Evolutionary conservation across 2,329 filamentous ascomycete species (phyloP), one percentile per base, ranked within the genome.

Genomic region (Karstenula rhodostoma): DNA sequence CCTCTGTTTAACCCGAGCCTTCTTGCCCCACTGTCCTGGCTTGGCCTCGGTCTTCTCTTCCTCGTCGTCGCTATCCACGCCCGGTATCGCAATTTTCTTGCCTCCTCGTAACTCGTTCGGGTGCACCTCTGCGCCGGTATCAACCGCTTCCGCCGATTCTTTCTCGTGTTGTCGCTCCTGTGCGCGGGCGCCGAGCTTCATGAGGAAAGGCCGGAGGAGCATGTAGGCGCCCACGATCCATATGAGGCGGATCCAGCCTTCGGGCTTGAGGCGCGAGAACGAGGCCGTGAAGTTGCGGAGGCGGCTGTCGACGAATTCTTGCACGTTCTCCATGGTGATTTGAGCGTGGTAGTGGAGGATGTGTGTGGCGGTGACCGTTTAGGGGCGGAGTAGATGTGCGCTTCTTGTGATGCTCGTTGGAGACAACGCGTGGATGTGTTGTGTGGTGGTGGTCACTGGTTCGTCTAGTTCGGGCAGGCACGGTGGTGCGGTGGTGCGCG

Each of bases 201-300:
- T 83, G 54, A 94, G 77, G 75, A 92, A 93, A 0, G 91, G 91
- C 0, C 92, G 88, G 25, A 78, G 60, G 55, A 95, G 84, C 65
- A 89, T 74, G 81, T 94, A 96, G 57, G 86, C 89, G 70, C 92
- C 87, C 22, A 93, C 85, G 62, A 93, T 85, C 66, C 88, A 84
- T 67, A 92, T 78, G 59, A 95, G 83, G 50, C 92, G 90, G 69
- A 95, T 80, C 78, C 81, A 85, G 67, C 83, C 82, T 60, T 78
- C 73, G 35, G 75, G 59, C 48, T 75, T 77, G 66, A 85, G 78
- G 29, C 77, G 69, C 29, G 78, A 73, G 69, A 84, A 79, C 47
- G 82, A 79, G 56, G 67, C 77, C 59, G 67, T 73, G 57, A 80
- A 67, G 70, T 84, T 84, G 65, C 69, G 73, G 60, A 70, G 62